Conservation (phyloP, 31 red algal species). For the Porphyra umbilicalis region DNA sequence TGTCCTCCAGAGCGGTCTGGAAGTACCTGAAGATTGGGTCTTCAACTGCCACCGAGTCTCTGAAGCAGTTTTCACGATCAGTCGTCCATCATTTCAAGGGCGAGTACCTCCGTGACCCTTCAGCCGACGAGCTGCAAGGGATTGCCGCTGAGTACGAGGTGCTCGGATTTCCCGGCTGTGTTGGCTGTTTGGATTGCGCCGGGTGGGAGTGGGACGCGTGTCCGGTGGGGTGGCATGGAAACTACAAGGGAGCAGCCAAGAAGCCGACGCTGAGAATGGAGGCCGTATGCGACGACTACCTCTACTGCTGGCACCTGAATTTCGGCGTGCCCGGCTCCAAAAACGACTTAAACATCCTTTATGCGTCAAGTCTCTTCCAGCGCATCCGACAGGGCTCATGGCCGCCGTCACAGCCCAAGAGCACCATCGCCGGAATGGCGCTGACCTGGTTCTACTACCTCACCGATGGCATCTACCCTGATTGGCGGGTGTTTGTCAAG, state of each 20-base stretch:
- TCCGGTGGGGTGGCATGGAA: slow-evolving; percentile 26
- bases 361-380: slow-evolving; percentile 25
- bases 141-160: slow-evolving; percentile 14
- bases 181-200: slow-evolving; percentile 33
- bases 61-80: slow-evolving; percentile 14
- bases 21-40: too few relatives aligned
- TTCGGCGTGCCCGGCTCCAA: slow-evolving; percentile 43
- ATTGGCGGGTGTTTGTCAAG: slow-evolving; percentile 28
- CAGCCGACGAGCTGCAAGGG: slow-evolving; percentile 6
- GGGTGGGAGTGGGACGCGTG: slow-evolving; percentile 38
- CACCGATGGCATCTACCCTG: slow-evolving; percentile 45
- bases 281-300: slow-evolving; percentile 40
- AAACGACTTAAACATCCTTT: slow-evolving; percentile 28
- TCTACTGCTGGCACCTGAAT: slow-evolving; percentile 33
- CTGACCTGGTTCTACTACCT: slow-evolving; percentile 30
- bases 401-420: slow-evolving; percentile 16
- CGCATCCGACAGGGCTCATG: slow-evolving; percentile 17
- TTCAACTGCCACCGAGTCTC: background rate
- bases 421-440: background rate
- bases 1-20: too few relatives aligned
- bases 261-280: slow-evolving; percentile 37
- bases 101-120: slow-evolving; percentile 19
- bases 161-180: slow-evolving; percentile 30
- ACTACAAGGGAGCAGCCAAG: slow-evolving; percentile 34
- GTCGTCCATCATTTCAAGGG: slow-evolving; percentile 13